A percentile compares a stretch with the other conserved stretches of the same genome.
Conservation (phyloP, 2,329 filamentous ascomycete species). For the Rosellinia necatrix region DNA sequence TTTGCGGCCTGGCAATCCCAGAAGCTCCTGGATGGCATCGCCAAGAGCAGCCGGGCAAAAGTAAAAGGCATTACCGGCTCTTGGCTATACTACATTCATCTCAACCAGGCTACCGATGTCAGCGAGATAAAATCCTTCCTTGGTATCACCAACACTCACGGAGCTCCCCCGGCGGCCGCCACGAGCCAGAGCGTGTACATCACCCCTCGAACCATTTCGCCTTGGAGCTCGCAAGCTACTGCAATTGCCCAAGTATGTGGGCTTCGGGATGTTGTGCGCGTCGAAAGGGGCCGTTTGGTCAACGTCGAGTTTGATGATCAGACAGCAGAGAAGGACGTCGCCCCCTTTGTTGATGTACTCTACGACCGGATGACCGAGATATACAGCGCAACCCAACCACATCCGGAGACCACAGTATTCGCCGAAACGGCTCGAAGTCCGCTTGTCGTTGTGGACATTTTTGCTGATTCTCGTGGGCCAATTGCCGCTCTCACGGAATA, state of each 20-base stretch:
- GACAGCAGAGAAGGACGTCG: conserved; percentile 51
- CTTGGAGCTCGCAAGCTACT: conserved; percentile 87
- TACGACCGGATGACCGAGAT: conserved; percentile 97
- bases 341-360: conserved; percentile 69
- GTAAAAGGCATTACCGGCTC: conserved; percentile 56
- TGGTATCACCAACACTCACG: conserved; percentile 33
- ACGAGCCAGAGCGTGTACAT: conserved; percentile 69
- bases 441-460: conserved; percentile 77
- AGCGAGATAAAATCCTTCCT: conserved; percentile 40
- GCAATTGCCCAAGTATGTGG: conserved; percentile 93
- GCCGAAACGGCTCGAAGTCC: conserved; percentile 65
- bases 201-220: conserved; percentile 84
- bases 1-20: conserved; percentile 53
- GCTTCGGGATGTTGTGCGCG: conserved; percentile 70
- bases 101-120: conserved; percentile 51
- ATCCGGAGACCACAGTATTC: conserved; percentile 74
- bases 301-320: conserved; percentile 65
- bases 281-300: conserved; percentile 80
- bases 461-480: conserved; percentile 66
- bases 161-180: conserved; percentile 36
- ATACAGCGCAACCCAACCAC: conserved; percentile 68
- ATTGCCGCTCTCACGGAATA: conserved; percentile 77
- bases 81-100: conserved; percentile 71
- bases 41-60: conserved; percentile 45
- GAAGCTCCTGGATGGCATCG: conserved; percentile 51